Conservation (phyloP, 805 yeast genomes). For the Candida pseudofarinosa region DNA sequence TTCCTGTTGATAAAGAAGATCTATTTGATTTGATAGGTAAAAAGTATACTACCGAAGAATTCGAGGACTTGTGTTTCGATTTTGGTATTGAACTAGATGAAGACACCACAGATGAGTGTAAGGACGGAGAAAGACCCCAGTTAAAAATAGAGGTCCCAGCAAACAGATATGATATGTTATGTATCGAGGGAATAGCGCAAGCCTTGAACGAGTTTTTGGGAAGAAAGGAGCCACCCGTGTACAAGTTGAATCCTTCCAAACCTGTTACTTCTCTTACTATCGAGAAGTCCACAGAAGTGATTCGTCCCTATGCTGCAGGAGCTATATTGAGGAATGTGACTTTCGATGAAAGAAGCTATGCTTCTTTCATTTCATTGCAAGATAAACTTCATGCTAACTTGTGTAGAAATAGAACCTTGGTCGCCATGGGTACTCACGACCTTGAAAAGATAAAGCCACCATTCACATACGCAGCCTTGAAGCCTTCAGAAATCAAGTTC, state of each 20-base stretch:
- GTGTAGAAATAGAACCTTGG: slow-evolving; percentile 95
- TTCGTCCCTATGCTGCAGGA: slow-evolving; percentile 92
- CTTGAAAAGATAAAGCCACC: slow-evolving; percentile 75
- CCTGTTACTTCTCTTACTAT: slow-evolving; percentile 67
- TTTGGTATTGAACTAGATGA: slow-evolving; percentile 98
- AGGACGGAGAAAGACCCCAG: slow-evolving; percentile 87
- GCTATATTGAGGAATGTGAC: slow-evolving; percentile 85
- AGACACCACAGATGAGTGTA: slow-evolving; percentile 81
- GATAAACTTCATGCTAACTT: slow-evolving; percentile 93
- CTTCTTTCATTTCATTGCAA: slow-evolving; percentile 92
- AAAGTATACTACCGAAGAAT: slow-evolving; percentile 72
- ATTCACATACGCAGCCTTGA: slow-evolving; percentile 80
- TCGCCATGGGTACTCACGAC: slow-evolving; percentile 98
- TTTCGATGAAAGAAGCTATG: slow-evolving; percentile 82
- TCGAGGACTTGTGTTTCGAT: slow-evolving; percentile 95
- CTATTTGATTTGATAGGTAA: slow-evolving; percentile 71
- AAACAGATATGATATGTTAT: slow-evolving; percentile 95
- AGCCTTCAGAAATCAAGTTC: slow-evolving; percentile 72
- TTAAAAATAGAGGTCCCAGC: slow-evolving; percentile 96
- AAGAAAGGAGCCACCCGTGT: slow-evolving; percentile 58
- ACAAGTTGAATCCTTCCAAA: slow-evolving; percentile 54
- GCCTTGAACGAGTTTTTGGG: slow-evolving; percentile 90
- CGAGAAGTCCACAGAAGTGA: slow-evolving; percentile 63
- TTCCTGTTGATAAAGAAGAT: slow-evolving; percentile 92
- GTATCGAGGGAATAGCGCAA: slow-evolving; percentile 97